Base-by-base conservation (phyloP, 148 eudicot species). In the Persicaria maculosa region DNA sequence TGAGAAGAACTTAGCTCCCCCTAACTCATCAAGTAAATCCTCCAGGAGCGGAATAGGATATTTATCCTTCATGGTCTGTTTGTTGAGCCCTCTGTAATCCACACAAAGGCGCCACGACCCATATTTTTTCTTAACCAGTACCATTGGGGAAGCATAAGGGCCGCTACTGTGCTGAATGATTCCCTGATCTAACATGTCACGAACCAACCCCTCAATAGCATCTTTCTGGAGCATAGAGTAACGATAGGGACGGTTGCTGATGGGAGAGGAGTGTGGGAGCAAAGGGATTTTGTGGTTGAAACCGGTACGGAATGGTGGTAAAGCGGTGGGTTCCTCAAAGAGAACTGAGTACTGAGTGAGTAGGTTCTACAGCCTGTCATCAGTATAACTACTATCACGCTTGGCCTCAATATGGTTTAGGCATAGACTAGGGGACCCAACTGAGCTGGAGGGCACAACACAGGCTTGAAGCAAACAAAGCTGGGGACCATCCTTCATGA, bases 21-120 rank as follows among this genome's bases (percentile, higher is more conserved):
- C 47, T 5, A 69, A 44, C 72, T 69, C 72, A 44, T 69, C 72
- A 47, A 69, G 4, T 14, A 69, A 44, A 40, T 69, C 72, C 9
- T 45, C 17, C n/a, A n/a, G n/a, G n/a, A n/a, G n/a, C n/a, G n/a
- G n/a, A n/a, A n/a, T n/a, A n/a, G n/a, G 4, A 64, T 44, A 69
- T 43, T 44, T 43, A 44, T 69, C 72, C 50, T 69, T 44, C 3
- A 69, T 44, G 2, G 48, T 69, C 8, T 7, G 16, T 43, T 40
- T 5, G 16, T 69, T 69, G n/a, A 69, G 72, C 6, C 14, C 50
- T 48, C 72, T 36, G n/a, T 69, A 69, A 43, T 69, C 72, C 10
- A 69, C 72, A 69, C 72, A 69, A 10, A 69, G 2, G 5, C 72
- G 4, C 72, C 72, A 69, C 10, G 17, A 2, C 0, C 72, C 72